Evolutionary conservation across 2,329 filamentous ascomycete genomes (phyloP).

Genomic region (Alternaria conjuncta): DNA sequence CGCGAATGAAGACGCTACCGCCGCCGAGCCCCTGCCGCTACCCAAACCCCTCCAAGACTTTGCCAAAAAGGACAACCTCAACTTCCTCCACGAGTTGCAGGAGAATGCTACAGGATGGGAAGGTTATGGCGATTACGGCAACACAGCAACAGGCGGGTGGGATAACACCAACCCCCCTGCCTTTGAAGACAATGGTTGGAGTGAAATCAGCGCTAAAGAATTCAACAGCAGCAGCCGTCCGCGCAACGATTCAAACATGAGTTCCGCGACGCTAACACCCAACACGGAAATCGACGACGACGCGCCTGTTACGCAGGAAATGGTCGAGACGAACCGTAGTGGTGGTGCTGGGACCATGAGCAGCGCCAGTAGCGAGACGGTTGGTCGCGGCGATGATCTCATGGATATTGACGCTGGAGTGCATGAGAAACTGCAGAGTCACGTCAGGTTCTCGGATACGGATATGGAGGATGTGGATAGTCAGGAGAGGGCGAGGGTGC

Average conservation of each 20-base stretch:
- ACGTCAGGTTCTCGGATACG: conserved; percentile 25
- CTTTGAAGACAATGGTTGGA: conserved; percentile 30
- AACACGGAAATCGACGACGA: conserved; percentile 41
- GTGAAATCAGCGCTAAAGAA: conserved; percentile 25
- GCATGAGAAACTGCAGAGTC: conserved; percentile 8
- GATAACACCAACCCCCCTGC: conserved; percentile 7
- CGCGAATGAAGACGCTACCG: conserved; percentile 56
- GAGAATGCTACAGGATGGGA: conserved; percentile 21
- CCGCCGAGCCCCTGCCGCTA: conserved; percentile 23
- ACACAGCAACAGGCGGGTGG: conserved; percentile 25
- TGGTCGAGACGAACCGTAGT: conserved; percentile 34
- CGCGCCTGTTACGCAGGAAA: conserved; percentile 24
- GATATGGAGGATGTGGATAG: conserved; percentile 32
- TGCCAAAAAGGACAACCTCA: conserved; percentile 57
- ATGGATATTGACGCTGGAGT: conserved; percentile 26
- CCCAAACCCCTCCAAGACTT: conserved; percentile 48
- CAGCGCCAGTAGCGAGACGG: conserved; percentile 30
- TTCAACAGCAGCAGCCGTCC: conserved; percentile 17
- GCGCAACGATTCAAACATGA: conserved; percentile 24
- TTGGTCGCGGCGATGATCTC: conserved; percentile 21
- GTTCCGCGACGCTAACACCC: conserved; percentile 43
- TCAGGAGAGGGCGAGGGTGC: conserved; percentile 14
- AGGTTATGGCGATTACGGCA: conserved; percentile 11
- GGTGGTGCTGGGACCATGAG: conserved; percentile 22
- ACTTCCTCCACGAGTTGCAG: conserved; percentile 42